Conservation (phyloP, 371 early-diverging fungal genomes). For the Fennellomyces sp. region DNA sequence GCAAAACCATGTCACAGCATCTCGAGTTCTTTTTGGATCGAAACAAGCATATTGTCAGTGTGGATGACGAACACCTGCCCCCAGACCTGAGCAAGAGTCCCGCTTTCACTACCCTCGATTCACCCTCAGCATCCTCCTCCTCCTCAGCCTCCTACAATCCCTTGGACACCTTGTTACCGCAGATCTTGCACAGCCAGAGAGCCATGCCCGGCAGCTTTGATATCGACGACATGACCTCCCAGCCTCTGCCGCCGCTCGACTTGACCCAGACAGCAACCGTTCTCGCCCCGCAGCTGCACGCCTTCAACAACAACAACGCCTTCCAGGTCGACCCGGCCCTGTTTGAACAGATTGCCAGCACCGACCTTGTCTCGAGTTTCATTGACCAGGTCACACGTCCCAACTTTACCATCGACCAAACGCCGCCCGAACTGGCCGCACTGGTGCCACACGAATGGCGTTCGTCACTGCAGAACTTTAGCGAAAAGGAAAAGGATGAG, state of each 20-base stretch:
- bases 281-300: constrained; percentile 38
- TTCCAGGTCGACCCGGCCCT: constrained; percentile 29
- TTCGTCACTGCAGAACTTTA: constrained; percentile 11
- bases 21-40: constrained; percentile 43
- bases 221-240: background rate
- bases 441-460: constrained; percentile 23
- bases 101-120: background rate
- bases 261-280: constrained; percentile 12
- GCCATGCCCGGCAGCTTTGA: constrained; percentile 23
- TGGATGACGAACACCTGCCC: constrained; percentile 7
- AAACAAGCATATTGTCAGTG: constrained; percentile 24
- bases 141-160: background rate
- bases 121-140: background rate
- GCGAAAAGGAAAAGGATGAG: background rate
- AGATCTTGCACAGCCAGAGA: background rate
- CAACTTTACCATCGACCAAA: constrained; percentile 15
- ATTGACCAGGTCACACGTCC: constrained; percentile 24
- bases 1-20: constrained; percentile 35
- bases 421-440: constrained; percentile 18
- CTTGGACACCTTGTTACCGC: background rate
- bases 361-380: constrained; percentile 22
- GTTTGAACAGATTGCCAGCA: constrained; percentile 29
- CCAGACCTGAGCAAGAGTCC: background rate
- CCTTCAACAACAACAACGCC: constrained; percentile 19
- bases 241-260: constrained; percentile 13